Conservation (phyloP, 208 protist genomes). For the Acanthamoeba sp. region DNA sequence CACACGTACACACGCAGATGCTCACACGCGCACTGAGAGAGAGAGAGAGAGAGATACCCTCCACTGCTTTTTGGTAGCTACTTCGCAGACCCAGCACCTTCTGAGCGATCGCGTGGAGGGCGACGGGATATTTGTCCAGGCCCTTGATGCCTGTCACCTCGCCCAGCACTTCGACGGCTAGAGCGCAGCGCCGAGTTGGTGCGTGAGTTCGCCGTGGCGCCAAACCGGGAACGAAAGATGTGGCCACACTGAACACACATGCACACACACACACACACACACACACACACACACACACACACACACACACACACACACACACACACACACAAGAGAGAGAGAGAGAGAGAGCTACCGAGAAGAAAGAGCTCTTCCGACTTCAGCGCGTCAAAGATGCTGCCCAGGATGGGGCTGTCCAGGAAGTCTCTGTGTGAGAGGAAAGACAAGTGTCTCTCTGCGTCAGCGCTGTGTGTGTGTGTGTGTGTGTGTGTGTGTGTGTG, state of each 20-base stretch:
- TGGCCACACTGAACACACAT: too few species aligned
- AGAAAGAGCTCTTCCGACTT: slow-evolving; percentile 27
- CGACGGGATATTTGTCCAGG: slow-evolving; percentile 46
- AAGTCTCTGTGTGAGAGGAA: background rate
- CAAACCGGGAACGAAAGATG: too few species aligned
- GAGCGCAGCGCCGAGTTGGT: too few species aligned
- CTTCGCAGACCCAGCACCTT: background rate
- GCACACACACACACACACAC: too few species aligned
- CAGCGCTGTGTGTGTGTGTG: background rate
- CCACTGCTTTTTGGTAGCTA: slow-evolving; percentile 2
- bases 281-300: background rate
- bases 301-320: too few species aligned
- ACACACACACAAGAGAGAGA: too few species aligned
- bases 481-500: background rate
- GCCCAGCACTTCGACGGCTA: slow-evolving; percentile 40
- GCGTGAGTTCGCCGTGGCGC: too few species aligned
- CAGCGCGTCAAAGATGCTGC: background rate
- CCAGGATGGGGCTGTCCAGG: background rate
- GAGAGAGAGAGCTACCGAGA: background rate
- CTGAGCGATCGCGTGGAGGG: background rate
- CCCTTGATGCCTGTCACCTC: slow-evolving; percentile 13
- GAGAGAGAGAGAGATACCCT: background rate
- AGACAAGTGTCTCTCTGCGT: too few species aligned
- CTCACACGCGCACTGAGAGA: background rate
- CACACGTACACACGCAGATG: too few species aligned